phyloP scores from a whole-genome alignment of 2,329 filamentous ascomycete genomes.

The Colletotrichum ledebouriae region DNA sequence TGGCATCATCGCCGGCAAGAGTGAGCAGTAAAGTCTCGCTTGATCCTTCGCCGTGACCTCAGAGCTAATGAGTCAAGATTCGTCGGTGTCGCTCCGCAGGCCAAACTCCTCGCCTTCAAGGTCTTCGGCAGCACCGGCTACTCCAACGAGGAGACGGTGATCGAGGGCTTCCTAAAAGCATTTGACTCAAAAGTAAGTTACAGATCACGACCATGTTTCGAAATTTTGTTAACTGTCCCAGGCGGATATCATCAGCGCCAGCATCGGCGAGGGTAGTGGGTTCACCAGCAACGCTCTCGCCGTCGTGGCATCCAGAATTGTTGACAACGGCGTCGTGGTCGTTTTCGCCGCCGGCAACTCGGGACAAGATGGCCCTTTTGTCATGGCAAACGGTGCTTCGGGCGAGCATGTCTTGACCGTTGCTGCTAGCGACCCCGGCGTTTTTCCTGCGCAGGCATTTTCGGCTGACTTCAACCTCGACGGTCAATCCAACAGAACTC shows the following conservation, averaged over 20 bases:
- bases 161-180: slow-evolving; percentile 53
- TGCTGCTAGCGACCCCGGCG: slow-evolving; percentile 50
- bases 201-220: rapidly evolving
- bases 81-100: slow-evolving; percentile 48
- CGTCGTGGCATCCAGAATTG: slow-evolving; percentile 55
- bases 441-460: slow-evolving; percentile 25
- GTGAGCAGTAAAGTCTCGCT: slow-evolving; percentile 28
- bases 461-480: slow-evolving; percentile 12
- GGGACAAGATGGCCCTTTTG: slow-evolving; percentile 63
- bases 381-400: slow-evolving; percentile 55
- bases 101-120: slow-evolving; percentile 48
- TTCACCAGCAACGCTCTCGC: slow-evolving; percentile 58
- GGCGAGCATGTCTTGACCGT: slow-evolving; percentile 58
- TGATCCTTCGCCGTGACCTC: background rate
- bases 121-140: slow-evolving; percentile 44
- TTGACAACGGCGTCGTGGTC: slow-evolving; percentile 63
- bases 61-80: slow-evolving; percentile 6
- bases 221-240: background rate
- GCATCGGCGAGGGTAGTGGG: slow-evolving; percentile 55
- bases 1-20: slow-evolving; percentile 49
- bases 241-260: slow-evolving; percentile 58
- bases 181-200: slow-evolving; percentile 49
- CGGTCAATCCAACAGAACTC: background rate
- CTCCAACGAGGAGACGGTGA: slow-evolving; percentile 43
- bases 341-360: slow-evolving; percentile 66